phyloP scores from a whole-genome alignment of 352 stramenopile genomes.

The Globisporangium polare region DNA sequence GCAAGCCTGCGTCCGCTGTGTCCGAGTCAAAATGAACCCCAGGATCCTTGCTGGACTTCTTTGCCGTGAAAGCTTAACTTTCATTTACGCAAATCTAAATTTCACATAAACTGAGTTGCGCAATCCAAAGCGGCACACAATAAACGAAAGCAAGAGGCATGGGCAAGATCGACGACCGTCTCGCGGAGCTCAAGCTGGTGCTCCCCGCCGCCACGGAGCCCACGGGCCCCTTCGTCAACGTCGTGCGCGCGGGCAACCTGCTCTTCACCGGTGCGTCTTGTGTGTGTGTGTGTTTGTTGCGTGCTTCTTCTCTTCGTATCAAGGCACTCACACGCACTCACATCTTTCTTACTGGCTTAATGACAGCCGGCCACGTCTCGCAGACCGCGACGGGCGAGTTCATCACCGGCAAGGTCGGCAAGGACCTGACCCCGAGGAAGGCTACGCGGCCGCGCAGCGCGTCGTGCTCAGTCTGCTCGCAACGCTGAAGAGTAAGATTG shows the following conservation, averaged over 20 bases:
- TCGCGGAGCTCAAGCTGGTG: constrained; percentile 62
- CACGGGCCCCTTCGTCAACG: constrained; percentile 69
- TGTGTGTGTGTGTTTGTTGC: too few relatives aligned
- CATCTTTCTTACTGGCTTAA: neutral
- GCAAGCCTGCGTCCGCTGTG: too few relatives aligned
- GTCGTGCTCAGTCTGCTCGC: constrained; percentile 82
- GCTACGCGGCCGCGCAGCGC: constrained; percentile 74
- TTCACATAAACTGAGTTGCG: too few relatives aligned
- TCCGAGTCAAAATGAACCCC: too few relatives aligned
- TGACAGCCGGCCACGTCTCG: constrained; percentile 61
- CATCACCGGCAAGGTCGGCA: constrained; percentile 76
- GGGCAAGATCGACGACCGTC: constrained; percentile 50
- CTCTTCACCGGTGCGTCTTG: constrained; percentile 52
- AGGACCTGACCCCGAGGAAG: constrained; percentile 80
- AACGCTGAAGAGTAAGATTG: constrained; percentile 76
- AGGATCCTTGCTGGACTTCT: too few relatives aligned
- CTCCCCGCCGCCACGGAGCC: constrained; percentile 54
- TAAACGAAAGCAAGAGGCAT: constrained; percentile 13
- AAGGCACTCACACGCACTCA: neutral
- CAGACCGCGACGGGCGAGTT: constrained; percentile 43
- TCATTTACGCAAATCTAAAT: too few relatives aligned
- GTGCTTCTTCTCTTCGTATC: neutral
- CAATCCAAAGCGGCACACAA: too few relatives aligned
- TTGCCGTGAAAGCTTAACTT: too few relatives aligned
- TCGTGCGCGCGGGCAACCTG: constrained; percentile 57